phyloP scores from a whole-genome alignment of 2,329 filamentous ascomycete species.

The Phialophora chinensis region DNA sequence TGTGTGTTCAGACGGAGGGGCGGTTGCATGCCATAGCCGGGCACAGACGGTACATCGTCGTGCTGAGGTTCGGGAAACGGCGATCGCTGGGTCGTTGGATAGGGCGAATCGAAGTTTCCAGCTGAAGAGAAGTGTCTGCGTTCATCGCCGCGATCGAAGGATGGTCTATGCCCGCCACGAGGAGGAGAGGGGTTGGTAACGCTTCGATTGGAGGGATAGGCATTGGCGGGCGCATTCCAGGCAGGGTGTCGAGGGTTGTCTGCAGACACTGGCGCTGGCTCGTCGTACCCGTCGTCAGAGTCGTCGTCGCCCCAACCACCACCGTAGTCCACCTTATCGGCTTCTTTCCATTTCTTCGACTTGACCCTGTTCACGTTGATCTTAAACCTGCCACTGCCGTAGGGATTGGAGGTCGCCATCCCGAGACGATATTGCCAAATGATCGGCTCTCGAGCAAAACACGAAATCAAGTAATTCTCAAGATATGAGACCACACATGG shows the following conservation, averaged over 20 bases:
- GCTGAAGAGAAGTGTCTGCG: slow-evolving; percentile 37
- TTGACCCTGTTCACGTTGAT: slow-evolving; percentile 87
- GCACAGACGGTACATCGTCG: slow-evolving; percentile 20
- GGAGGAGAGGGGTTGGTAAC: slow-evolving; percentile 50
- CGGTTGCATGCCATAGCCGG: slow-evolving; percentile 27
- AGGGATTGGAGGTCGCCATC: slow-evolving; percentile 33
- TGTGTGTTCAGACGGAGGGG: slow-evolving; percentile 35
- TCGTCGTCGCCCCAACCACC: slow-evolving; percentile 84
- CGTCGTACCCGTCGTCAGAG: slow-evolving; percentile 57
- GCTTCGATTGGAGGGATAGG: slow-evolving; percentile 34
- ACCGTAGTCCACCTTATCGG: slow-evolving; percentile 83
- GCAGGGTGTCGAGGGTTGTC: slow-evolving; percentile 26
- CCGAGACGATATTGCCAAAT: not conserved
- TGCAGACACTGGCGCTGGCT: slow-evolving; percentile 44
- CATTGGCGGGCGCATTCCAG: slow-evolving; percentile 29
- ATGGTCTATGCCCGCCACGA: slow-evolving; percentile 26
- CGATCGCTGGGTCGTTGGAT: slow-evolving; percentile 32
- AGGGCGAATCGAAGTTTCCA: slow-evolving; percentile 34
- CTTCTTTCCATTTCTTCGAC: slow-evolving; percentile 94
- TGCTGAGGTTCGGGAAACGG: slow-evolving; percentile 37
- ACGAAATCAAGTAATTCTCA: not conserved
- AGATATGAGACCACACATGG: slow-evolving; percentile 19
- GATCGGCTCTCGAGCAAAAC: not conserved
- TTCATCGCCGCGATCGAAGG: slow-evolving; percentile 39
- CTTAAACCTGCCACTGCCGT: slow-evolving; percentile 65